Conservation (phyloP, 495 filamentous ascomycete genomes). For the Penicillium ochrochloron region DNA sequence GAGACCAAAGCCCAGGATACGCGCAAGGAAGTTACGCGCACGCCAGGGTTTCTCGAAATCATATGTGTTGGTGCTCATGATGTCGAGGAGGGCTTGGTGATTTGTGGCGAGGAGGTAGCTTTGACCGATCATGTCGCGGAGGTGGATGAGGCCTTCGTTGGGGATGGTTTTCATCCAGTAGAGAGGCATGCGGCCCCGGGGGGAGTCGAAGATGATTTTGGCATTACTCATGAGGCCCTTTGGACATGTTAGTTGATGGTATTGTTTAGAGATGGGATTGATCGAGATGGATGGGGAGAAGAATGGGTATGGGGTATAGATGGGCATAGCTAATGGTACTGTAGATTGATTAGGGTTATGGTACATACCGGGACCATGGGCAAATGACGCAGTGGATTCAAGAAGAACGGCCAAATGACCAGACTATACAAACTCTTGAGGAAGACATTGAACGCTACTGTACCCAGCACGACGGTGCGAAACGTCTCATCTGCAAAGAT, state of each 20-base stretch:
- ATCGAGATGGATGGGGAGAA: not conserved
- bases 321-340: not conserved
- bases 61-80: slow-evolving; percentile 60
- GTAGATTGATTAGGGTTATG: not conserved
- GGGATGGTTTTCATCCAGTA: slow-evolving; percentile 75
- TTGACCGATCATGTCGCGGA: slow-evolving; percentile 52
- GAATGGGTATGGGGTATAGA: not conserved
- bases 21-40: slow-evolving; percentile 58
- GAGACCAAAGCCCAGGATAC: slow-evolving; percentile 76
- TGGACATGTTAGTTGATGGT: not conserved
- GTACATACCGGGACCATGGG: slow-evolving; percentile 58
- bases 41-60: slow-evolving; percentile 57
- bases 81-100: slow-evolving; percentile 53
- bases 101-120: slow-evolving; percentile 46
- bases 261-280: not conserved
- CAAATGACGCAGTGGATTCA: slow-evolving; percentile 72
- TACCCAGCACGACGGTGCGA: slow-evolving; percentile 25
- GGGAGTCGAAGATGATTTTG: slow-evolving; percentile 55
- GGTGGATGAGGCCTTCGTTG: slow-evolving; percentile 87
- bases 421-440: slow-evolving; percentile 51
- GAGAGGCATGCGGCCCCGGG: slow-evolving; percentile 63
- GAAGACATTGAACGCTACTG: slow-evolving; percentile 33
- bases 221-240: slow-evolving; percentile 62
- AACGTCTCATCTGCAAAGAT: slow-evolving; percentile 35
- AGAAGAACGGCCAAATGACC: slow-evolving; percentile 69